Evolutionary conservation across 768 basidiomycete species (phyloP).

Genomic region (Melanogaster broomeanus): DNA sequence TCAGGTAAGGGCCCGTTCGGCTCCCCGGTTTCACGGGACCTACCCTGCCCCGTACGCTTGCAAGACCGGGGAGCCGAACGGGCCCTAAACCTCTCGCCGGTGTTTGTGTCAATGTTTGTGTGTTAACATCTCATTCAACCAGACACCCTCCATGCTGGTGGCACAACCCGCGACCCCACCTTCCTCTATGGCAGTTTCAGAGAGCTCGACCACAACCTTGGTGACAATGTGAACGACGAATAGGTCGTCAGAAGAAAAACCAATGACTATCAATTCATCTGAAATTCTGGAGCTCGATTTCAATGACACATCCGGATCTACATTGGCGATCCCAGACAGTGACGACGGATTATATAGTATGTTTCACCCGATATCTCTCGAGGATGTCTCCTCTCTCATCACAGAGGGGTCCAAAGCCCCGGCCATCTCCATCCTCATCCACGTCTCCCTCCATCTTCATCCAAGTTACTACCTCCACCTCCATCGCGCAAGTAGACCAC

Average conservation of each 20-base stretch:
- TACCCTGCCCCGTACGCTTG: no score
- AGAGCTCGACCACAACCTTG: slow-evolving; percentile 17
- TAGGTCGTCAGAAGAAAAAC: background rate
- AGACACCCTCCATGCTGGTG: no score
- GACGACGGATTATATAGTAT: slow-evolving; percentile 53
- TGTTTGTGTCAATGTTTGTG: no score
- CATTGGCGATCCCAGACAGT: slow-evolving; percentile 31
- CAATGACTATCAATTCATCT: slow-evolving; percentile 7
- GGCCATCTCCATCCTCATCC: slow-evolving; percentile 8
- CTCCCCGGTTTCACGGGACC: no score
- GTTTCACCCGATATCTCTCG: slow-evolving; percentile 35
- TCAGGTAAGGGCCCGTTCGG: no score
- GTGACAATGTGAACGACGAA: background rate
- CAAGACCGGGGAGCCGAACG: no score
- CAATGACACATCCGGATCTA: slow-evolving; percentile 15
- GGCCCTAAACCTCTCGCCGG: no score
- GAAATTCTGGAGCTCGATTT: slow-evolving; percentile 24
- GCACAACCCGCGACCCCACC: slow-evolving; percentile 11
- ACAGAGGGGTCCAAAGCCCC: slow-evolving; percentile 9
- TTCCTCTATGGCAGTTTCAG: slow-evolving; percentile 15
- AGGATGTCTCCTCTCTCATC: slow-evolving; percentile 16
- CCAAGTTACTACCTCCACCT: background rate
- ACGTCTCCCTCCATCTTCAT: slow-evolving; percentile 9
- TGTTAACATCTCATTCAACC: no score
- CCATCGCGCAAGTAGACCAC: slow-evolving; percentile 25